These are phyloP conservation scores for Mytilinidion resinicola DNA, from an alignment of 495 filamentous ascomycete species.

Conservation along the genomic window DNA sequence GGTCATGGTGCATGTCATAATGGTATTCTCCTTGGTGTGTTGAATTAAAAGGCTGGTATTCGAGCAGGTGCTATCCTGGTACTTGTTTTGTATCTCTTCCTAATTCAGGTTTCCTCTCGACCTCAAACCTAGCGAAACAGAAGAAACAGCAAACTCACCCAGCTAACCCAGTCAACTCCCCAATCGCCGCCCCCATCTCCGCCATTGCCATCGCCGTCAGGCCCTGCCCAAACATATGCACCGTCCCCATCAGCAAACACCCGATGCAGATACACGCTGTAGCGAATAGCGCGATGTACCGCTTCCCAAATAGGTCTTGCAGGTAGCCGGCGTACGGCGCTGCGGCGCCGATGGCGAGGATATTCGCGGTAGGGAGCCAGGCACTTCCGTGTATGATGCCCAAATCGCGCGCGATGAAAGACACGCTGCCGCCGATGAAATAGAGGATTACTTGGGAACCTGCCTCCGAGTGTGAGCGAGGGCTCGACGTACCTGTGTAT, in stretches of 20 bases:
- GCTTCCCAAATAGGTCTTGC: conserved; percentile 31
- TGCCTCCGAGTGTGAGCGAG: conserved; percentile 5
- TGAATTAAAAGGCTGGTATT: too few species aligned
- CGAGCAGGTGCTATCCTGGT: too few species aligned
- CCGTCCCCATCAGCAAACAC: conserved; percentile 23
- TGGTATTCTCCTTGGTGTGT: too few species aligned
- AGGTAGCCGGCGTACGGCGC: conserved; percentile 30
- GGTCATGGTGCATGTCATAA: too few species aligned
- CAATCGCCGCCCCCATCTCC: conserved; percentile 31
- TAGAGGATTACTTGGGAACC: conserved; percentile 34
- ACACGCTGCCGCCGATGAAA: conserved; percentile 28
- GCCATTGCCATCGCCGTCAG: conserved; percentile 27
- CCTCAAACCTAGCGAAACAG: too few species aligned
- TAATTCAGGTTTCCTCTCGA: too few species aligned
- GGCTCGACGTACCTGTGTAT: conserved; percentile 32
- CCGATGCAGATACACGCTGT: conserved; percentile 24
- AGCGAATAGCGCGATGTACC: conserved; percentile 29
- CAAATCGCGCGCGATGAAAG: conserved; percentile 28
- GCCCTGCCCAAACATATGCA: conserved; percentile 22
- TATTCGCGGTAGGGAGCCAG: conserved; percentile 30
- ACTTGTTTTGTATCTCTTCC: too few species aligned
- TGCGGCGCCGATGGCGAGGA: conserved; percentile 26
- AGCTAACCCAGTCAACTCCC: conserved; percentile 31
- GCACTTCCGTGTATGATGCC: conserved; percentile 12
- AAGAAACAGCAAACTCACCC: conserved; percentile 12